phyloP scores from a whole-genome alignment of 768 basidiomycete species.

The Cystoderma amianthinum region DNA sequence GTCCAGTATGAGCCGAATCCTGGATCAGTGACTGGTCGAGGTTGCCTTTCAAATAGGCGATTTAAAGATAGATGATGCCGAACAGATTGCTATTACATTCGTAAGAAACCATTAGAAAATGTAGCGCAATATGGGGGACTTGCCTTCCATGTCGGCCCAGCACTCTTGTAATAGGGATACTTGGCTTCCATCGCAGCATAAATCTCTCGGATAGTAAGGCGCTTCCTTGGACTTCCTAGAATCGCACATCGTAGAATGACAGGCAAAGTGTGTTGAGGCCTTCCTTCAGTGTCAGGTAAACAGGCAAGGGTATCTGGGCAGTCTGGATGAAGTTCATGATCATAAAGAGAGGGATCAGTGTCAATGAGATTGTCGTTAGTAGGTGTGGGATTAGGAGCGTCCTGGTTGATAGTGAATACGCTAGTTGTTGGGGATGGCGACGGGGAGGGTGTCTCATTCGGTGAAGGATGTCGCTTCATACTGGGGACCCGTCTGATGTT shows the following conservation, averaged over 20 bases:
- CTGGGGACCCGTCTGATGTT: slow-evolving; percentile 18
- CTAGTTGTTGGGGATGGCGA: slow-evolving; percentile 14
- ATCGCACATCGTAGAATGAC: slow-evolving; percentile 83
- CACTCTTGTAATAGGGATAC: slow-evolving; percentile 74
- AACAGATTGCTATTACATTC: slow-evolving; percentile 65
- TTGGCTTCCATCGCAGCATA: slow-evolving; percentile 85
- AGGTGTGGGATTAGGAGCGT: slow-evolving; percentile 15
- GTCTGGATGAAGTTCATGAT: slow-evolving; percentile 62
- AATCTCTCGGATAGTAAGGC: slow-evolving; percentile 79
- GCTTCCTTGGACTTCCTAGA: slow-evolving; percentile 65
- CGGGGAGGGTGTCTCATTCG: slow-evolving; percentile 2
- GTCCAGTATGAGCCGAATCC: slow-evolving; percentile 90
- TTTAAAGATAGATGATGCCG: slow-evolving; percentile 81
- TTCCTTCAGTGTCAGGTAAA: slow-evolving; percentile 70
- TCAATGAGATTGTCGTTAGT: slow-evolving; percentile 20
- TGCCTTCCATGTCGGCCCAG: slow-evolving; percentile 85
- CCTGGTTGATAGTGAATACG: slow-evolving; percentile 26
- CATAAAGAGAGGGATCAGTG: slow-evolving; percentile 11
- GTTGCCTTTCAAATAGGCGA: slow-evolving; percentile 75
- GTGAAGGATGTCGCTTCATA: slow-evolving; percentile 10
- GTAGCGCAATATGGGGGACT: slow-evolving; percentile 9
- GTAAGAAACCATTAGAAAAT: slow-evolving; percentile 7
- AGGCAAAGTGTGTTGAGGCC: slow-evolving; percentile 80
- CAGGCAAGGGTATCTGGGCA: slow-evolving; percentile 76
- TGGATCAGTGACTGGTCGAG: slow-evolving; percentile 77